These are phyloP conservation scores for Colletotrichum simmondsii DNA, from an alignment of 2,329 filamentous ascomycete species.

Conservation along the genomic window DNA sequence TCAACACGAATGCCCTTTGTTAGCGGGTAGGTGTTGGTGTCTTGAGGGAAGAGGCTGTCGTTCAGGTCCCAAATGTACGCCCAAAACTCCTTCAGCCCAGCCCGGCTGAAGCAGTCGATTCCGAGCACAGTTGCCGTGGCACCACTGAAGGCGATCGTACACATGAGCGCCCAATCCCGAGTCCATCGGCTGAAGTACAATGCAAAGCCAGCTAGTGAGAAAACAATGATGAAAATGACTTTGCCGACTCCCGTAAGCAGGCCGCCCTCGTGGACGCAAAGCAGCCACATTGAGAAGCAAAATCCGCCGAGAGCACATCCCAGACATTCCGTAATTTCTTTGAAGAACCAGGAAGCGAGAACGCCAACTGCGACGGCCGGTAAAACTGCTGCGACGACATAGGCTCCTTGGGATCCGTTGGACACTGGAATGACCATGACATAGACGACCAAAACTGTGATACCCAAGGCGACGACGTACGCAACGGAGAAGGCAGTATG, in stretches of 20 bases:
- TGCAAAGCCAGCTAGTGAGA: constrained; percentile 76
- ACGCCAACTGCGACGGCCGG: constrained; percentile 81
- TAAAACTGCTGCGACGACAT: constrained; percentile 80
- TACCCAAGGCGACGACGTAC: constrained; percentile 77
- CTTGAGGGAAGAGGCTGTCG: constrained; percentile 80
- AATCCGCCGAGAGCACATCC: constrained; percentile 90
- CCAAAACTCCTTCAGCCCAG: constrained; percentile 98
- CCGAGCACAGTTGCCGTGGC: constrained; percentile 84
- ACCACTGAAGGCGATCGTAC: constrained; percentile 81
- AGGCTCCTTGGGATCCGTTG: constrained; percentile 84
- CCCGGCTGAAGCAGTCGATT: constrained; percentile 89
- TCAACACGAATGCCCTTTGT: constrained; percentile 90
- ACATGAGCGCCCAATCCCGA: constrained; percentile 81
- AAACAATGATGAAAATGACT: constrained; percentile 78
- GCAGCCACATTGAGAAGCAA: constrained; percentile 89
- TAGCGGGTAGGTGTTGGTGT: constrained; percentile 82
- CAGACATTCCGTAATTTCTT: constrained; percentile 83
- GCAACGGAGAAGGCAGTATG: constrained; percentile 85
- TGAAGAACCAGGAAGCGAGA: constrained; percentile 76
- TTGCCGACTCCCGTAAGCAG: constrained; percentile 70
- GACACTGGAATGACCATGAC: constrained; percentile 84
- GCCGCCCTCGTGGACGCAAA: constrained; percentile 81
- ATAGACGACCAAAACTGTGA: constrained; percentile 87
- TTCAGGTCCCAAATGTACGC: constrained; percentile 90
- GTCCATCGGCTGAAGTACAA: constrained; percentile 84